Conservation (phyloP, 768 basidiomycete genomes). For the Filobasidium wieringae region DNA sequence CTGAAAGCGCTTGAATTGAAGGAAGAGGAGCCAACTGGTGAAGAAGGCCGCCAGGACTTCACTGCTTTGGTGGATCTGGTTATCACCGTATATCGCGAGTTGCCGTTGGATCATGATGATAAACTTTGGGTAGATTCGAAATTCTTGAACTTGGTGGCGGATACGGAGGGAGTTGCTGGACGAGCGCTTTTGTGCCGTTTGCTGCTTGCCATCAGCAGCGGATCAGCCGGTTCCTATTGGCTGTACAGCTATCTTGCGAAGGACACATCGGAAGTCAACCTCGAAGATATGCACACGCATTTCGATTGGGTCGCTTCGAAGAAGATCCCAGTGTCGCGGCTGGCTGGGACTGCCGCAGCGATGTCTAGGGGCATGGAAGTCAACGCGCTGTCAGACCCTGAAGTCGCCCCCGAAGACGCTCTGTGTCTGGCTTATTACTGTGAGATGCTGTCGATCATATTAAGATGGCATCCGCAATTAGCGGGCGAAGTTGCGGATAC, state of each 20-base stretch:
- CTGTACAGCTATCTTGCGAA: constrained; percentile 4
- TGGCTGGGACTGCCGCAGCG: background rate
- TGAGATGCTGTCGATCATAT: constrained; percentile 1
- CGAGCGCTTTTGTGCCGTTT: background rate
- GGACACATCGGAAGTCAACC: constrained; percentile 2
- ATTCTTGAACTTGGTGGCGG: constrained; percentile 11
- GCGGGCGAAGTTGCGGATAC: background rate
- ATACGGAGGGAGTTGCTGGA: background rate
- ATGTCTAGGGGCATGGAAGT: background rate
- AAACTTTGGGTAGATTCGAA: constrained; percentile 11
- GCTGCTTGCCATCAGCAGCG: constrained; percentile 6
- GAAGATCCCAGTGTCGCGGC: background rate
- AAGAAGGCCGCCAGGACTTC: constrained; percentile 6
- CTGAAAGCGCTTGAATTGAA: constrained; percentile 7
- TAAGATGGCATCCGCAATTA: constrained; percentile 8
- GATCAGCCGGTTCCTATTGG: constrained; percentile 1
- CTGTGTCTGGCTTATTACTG: constrained; percentile 4
- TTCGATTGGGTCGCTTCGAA: constrained; percentile 3
- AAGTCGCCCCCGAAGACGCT: constrained; percentile 6
- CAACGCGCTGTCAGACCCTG: background rate
- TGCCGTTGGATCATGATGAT: constrained; percentile 11
- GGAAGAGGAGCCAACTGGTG: background rate
- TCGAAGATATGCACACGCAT: constrained; percentile 7
- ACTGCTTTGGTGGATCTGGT: constrained; percentile 8
- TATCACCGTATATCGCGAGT: constrained; percentile 8